phyloP scores from a whole-genome alignment of 345 rosid species.

The Kernera saxatilis region DNA sequence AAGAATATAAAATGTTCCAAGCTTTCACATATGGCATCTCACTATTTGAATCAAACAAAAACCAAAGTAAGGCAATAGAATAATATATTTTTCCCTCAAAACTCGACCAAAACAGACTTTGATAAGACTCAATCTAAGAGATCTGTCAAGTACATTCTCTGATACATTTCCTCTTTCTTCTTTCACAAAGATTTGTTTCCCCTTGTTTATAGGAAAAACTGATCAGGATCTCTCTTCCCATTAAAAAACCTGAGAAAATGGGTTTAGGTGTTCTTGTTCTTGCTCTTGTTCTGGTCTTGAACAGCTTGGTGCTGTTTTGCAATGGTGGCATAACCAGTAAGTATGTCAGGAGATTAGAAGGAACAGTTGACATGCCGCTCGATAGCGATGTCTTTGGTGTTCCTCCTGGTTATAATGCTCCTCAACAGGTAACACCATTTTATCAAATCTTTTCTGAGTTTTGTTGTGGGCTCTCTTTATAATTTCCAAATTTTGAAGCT shows the following conservation, averaged over 20 bases:
- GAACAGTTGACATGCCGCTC: constrained; percentile 64
- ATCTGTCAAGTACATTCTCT: too few relatives aligned
- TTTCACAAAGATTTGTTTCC: neutral
- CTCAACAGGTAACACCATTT: constrained; percentile 63
- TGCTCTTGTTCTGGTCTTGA: constrained; percentile 37
- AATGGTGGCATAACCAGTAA: constrained; percentile 70
- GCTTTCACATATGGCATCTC: too few relatives aligned
- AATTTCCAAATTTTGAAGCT: neutral
- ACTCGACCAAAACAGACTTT: too few relatives aligned
- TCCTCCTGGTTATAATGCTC: constrained; percentile 86
- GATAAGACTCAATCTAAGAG: too few relatives aligned
- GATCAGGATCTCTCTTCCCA: neutral
- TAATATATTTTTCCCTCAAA: too few relatives aligned
- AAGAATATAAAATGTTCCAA: too few relatives aligned
- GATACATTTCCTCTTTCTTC: neutral
- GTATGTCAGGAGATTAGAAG: constrained; percentile 50
- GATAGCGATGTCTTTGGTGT: constrained; percentile 62
- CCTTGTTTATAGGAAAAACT: neutral
- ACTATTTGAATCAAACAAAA: too few relatives aligned
- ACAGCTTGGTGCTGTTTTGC: constrained; percentile 33
- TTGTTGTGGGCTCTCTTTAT: constrained; percentile 1
- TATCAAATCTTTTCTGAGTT: neutral
- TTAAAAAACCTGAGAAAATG: constrained; percentile 17
- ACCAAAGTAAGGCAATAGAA: too few relatives aligned
- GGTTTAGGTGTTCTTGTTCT: neutral